phyloP scores from a whole-genome alignment of 164 flowering plant species.

The Malania oleifera region DNA sequence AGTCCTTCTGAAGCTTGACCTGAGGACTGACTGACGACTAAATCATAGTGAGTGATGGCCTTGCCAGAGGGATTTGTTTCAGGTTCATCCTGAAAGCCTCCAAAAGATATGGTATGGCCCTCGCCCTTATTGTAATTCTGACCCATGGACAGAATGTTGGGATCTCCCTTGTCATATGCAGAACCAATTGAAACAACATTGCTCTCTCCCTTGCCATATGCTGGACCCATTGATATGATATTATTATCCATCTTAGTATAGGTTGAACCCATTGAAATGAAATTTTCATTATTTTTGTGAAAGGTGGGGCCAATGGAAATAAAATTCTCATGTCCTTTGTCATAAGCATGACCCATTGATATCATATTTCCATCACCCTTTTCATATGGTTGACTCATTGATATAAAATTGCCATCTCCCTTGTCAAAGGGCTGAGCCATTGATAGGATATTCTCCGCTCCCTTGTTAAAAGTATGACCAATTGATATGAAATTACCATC shows the following conservation, averaged over 20 bases:
- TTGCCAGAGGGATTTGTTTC: slow-evolving; percentile 25
- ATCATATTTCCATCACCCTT: slow-evolving; percentile 22
- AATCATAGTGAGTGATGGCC: slow-evolving; percentile 27
- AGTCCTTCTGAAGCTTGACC: slow-evolving; percentile 19
- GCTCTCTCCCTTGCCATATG: slow-evolving; percentile 10
- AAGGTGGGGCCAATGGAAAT: slow-evolving; percentile 18
- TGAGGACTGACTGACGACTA: slow-evolving; percentile 28
- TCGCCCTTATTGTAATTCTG: slow-evolving; percentile 24
- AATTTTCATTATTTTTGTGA: slow-evolving; percentile 16
- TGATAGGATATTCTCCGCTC: slow-evolving; percentile 14
- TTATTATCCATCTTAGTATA: slow-evolving; percentile 12
- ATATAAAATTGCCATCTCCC: slow-evolving; percentile 21
- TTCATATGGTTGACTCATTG: slow-evolving; percentile 24
- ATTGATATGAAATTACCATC: slow-evolving; percentile 23
- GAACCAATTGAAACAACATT: slow-evolving; percentile 4
- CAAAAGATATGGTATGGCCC: slow-evolving; percentile 38
- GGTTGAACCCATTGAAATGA: slow-evolving; percentile 16
- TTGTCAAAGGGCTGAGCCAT: slow-evolving; percentile 16
- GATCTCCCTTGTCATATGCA: slow-evolving; percentile 15
- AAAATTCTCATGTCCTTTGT: slow-evolving; percentile 23
- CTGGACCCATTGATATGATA: slow-evolving; percentile 15
- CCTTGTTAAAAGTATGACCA: slow-evolving; percentile 26
- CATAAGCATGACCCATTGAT: slow-evolving; percentile 17
- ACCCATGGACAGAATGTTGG: slow-evolving; percentile 14
- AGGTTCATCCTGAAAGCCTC: slow-evolving; percentile 30